Percentiles rank a stretch among this genome's conserved stretches.
Conservation (phyloP, 257 asterid genomes). For the Verbena officinalis region DNA sequence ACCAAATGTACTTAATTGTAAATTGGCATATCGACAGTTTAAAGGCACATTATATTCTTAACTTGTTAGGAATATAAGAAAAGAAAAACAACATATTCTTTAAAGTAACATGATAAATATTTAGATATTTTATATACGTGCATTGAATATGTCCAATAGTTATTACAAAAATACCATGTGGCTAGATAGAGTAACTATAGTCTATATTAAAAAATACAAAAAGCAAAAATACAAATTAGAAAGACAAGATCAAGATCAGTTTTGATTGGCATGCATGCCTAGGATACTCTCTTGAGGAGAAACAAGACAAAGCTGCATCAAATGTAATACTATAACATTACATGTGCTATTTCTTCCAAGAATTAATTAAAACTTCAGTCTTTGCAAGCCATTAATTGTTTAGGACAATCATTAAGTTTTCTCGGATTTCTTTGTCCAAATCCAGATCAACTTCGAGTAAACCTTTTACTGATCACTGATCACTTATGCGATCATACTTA, state of each 20-base stretch:
- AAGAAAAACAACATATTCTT: too few relatives aligned
- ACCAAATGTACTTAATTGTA: too few relatives aligned
- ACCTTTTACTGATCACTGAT: neutral
- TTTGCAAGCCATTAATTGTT: conserved; percentile 22
- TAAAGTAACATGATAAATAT: too few relatives aligned
- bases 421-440: conserved; percentile 2
- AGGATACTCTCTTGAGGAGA: conserved; percentile 37
- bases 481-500: neutral
- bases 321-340: conserved; percentile 17
- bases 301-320: conserved; percentile 26
- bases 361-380: conserved; percentile 1
- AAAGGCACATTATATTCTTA: too few relatives aligned
- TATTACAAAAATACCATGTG: neutral
- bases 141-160: neutral
- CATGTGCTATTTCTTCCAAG: conserved; percentile 27
- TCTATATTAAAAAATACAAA: neutral
- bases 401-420: neutral
- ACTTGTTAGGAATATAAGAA: too few relatives aligned
- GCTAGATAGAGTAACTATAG: neutral
- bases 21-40: too few relatives aligned
- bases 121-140: neutral
- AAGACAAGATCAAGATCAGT: neutral
- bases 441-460: neutral
- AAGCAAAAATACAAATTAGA: neutral
- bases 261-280: conserved; percentile 19